Percentiles rank a stretch among this genome's conserved stretches.
phyloP scores from a whole-genome alignment of 2,329 filamentous ascomycete genomes.

The Chaetomium globosum region DNA sequence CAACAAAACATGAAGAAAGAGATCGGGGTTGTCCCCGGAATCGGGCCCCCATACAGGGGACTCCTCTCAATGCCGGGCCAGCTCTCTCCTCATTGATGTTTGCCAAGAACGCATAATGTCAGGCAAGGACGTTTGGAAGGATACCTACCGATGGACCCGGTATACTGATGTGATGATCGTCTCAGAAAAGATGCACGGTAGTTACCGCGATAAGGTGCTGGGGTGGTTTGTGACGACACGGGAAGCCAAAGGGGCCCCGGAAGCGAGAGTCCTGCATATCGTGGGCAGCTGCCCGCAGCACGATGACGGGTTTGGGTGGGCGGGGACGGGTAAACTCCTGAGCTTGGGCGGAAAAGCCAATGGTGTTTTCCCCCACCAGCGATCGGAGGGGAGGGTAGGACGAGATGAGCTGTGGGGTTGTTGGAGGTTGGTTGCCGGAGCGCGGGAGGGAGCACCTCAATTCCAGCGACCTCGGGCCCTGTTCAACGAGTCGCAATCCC shows the following conservation, averaged over 20 bases:
- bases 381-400: conserved; percentile 11
- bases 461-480: neutral
- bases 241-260: conserved; percentile 23
- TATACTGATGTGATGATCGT: neutral
- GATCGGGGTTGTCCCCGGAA: neutral
- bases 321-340: conserved; percentile 20
- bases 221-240: conserved; percentile 16
- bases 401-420: conserved; percentile 13
- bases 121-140: neutral
- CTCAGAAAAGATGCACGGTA: conserved; percentile 1
- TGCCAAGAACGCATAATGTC: neutral
- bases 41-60: neutral
- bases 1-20: neutral
- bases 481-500: neutral
- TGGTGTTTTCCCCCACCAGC: conserved; percentile 8
- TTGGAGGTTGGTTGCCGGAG: conserved; percentile 11
- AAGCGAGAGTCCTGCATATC: conserved; percentile 28
- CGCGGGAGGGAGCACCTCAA: neutral
- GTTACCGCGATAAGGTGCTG: conserved; percentile 19
- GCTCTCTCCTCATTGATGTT: neutral
- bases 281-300: conserved; percentile 6
- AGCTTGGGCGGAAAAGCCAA: conserved; percentile 9
- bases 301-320: conserved; percentile 20
- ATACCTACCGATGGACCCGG: neutral
- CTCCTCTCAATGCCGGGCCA: neutral